Percentiles rank a stretch among this genome's conserved stretches.
phyloP scores from a whole-genome alignment of 176 grass and related monocot genomes.

The Tillandsia fasciculata region DNA sequence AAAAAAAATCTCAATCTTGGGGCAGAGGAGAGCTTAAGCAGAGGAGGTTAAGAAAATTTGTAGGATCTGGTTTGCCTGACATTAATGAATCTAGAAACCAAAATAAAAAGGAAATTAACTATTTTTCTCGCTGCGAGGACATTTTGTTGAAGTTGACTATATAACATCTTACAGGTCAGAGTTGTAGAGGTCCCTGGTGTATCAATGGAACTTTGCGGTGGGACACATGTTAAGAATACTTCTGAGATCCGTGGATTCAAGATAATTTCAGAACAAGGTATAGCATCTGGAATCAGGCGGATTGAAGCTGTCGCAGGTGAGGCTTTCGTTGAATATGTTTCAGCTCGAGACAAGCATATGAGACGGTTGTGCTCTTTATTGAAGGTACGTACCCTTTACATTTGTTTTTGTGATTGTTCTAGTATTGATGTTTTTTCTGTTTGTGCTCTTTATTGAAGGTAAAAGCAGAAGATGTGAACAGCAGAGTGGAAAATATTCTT shows the following conservation, averaged over 20 bases:
- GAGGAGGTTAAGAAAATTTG: too few species aligned
- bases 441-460: slow-evolving; percentile 34
- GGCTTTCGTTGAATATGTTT: slow-evolving; percentile 87
- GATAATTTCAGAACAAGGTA: slow-evolving; percentile 90
- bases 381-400: slow-evolving; percentile 35
- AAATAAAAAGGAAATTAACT: too few species aligned
- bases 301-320: slow-evolving; percentile 95
- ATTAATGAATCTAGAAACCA: too few species aligned
- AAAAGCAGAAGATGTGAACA: slow-evolving; percentile 88
- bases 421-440: not conserved
- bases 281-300: slow-evolving; percentile 89
- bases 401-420: not conserved
- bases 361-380: slow-evolving; percentile 58
- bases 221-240: slow-evolving; percentile 89
- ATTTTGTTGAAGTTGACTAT: not conserved
- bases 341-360: slow-evolving; percentile 76
- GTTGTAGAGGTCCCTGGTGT: slow-evolving; percentile 88
- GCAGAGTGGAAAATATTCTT: slow-evolving; percentile 59
- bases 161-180: slow-evolving; percentile 46
- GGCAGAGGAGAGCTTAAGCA: too few species aligned
- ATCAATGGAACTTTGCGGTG: slow-evolving; percentile 94
- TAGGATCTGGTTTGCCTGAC: too few species aligned
- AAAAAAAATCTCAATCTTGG: too few species aligned
- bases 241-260: slow-evolving; percentile 87
- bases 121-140: not conserved